phyloP scores from a whole-genome alignment of 2,329 filamentous ascomycete genomes.

The Thielaviopsis populi region DNA sequence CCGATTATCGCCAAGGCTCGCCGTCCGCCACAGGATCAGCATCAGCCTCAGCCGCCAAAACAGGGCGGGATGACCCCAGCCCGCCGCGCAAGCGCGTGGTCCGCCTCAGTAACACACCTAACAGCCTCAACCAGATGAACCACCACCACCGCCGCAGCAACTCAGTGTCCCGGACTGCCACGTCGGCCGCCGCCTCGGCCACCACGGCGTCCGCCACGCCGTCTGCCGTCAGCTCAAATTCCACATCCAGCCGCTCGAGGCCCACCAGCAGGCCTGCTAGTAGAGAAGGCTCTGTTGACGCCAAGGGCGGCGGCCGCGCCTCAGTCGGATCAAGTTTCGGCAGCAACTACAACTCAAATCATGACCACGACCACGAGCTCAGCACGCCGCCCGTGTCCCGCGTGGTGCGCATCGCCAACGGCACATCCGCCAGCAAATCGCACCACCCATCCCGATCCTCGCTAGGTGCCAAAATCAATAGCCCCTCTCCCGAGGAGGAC shows the following conservation, averaged over 20 bases:
- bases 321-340: slow-evolving; percentile 14
- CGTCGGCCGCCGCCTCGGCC: slow-evolving; percentile 10
- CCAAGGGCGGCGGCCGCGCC: slow-evolving; percentile 20
- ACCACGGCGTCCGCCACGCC: slow-evolving; percentile 8
- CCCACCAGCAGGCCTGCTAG: slow-evolving; percentile 28
- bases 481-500: slow-evolving; percentile 4
- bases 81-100: slow-evolving; percentile 43
- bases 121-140: slow-evolving; percentile 28
- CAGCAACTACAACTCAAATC: slow-evolving; percentile 9
- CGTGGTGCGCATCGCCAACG: slow-evolving; percentile 39
- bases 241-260: slow-evolving; percentile 21
- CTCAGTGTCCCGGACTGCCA: slow-evolving; percentile 30
- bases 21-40: slow-evolving; percentile 30
- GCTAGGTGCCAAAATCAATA: slow-evolving; percentile 21
- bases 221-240: slow-evolving; percentile 15
- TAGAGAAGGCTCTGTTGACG: slow-evolving; percentile 29
- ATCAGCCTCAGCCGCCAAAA: slow-evolving; percentile 29
- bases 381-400: slow-evolving; percentile 40
- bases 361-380: slow-evolving; percentile 25
- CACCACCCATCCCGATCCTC: slow-evolving; percentile 17
- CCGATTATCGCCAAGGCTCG: slow-evolving; percentile 22
- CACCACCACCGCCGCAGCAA: slow-evolving; percentile 37
- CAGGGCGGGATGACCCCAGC: slow-evolving; percentile 34
- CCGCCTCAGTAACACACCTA: slow-evolving; percentile 38
- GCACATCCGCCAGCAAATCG: slow-evolving; percentile 29